Evolutionary conservation across 176 grass and related monocot genomes (phyloP), one percentile per base, ranked within the genome.

Genomic region (Cocos nucifera): DNA sequence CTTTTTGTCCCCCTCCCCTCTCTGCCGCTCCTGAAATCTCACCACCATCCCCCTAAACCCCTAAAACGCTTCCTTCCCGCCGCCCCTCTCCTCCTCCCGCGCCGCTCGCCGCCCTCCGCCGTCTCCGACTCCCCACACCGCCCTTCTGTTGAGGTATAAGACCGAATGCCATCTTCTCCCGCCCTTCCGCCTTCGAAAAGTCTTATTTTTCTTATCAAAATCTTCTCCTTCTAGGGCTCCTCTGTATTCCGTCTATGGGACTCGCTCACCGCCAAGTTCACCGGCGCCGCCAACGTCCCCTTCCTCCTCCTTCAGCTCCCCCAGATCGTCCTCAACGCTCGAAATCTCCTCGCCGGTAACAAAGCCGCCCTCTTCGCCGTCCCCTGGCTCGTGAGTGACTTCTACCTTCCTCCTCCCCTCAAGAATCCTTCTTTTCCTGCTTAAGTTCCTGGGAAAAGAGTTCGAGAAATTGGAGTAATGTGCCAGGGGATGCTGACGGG

Each of bases 281-380:
- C 92, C 20, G 92, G 73, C 21, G 69, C 63, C 23, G 92, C 92
- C 64, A 97, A 97, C 71, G 25, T 83, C 4, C 92, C 92, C 14
- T 97, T 97, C 82, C 92, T 97, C 61, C 92, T 97, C 51, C 92
- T 97, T 16, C 92, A 97, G 81, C 78, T 97, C 15, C 92, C 92
- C 22, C 92, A 97, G 78, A 97, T 97, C 65, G 54, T 97, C 53
- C 92, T 97, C 72, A 97, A 97, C 70, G 66, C 87, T 2, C 92
- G 92, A 19, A 97, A 97, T 66, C 92, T 97, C 69, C 66, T 91
- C 61, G 69, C 84, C 23, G 92, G 92, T 65, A 97, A 97, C 81
- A 91, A 91, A 15, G 64, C 69, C 15, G 92, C 87, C 23, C 87
- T 97, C 56, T 97, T 85, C 65, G 92, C 92, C 29, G 70, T 97